These are phyloP conservation scores for Alternaria hordeiaustralica DNA, from an alignment of 2,329 filamentous ascomycete genomes.

Conservation along the genomic window DNA sequence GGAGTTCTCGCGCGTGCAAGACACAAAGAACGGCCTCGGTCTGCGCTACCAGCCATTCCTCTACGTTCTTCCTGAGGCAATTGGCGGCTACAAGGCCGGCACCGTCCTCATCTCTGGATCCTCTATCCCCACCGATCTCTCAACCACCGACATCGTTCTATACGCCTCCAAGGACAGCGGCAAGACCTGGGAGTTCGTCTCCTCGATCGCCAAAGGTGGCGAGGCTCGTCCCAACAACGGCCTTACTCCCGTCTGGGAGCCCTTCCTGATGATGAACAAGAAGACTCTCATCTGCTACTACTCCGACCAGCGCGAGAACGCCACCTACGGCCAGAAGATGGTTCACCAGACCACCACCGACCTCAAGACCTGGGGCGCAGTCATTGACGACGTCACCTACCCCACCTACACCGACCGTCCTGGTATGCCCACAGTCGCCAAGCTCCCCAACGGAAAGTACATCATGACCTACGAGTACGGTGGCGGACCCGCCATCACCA, in stretches of 20 bases:
- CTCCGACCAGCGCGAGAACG: conserved; percentile 71
- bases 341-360: conserved; percentile 68
- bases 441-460: conserved; percentile 65
- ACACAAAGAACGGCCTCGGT: conserved; percentile 71
- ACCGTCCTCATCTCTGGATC: conserved; percentile 69
- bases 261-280: conserved; percentile 67
- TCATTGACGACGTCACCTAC: conserved; percentile 69
- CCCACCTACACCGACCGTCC: conserved; percentile 68
- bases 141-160: conserved; percentile 70
- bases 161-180: conserved; percentile 70
- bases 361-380: conserved; percentile 64
- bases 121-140: conserved; percentile 65
- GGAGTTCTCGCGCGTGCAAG: conserved; percentile 67
- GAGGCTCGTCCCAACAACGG: conserved; percentile 68
- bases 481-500: conserved; percentile 49
- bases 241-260: conserved; percentile 74
- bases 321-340: conserved; percentile 70
- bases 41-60: conserved; percentile 73
- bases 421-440: conserved; percentile 69
- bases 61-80: conserved; percentile 64
- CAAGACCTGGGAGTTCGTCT: conserved; percentile 70
- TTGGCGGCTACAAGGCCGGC: conserved; percentile 66
- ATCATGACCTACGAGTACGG: conserved; percentile 72
- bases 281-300: conserved; percentile 71
- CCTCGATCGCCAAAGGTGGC: conserved; percentile 69